Base-by-base conservation (phyloP, 345 rosid genomes). In the Salix koriyanagi region DNA sequence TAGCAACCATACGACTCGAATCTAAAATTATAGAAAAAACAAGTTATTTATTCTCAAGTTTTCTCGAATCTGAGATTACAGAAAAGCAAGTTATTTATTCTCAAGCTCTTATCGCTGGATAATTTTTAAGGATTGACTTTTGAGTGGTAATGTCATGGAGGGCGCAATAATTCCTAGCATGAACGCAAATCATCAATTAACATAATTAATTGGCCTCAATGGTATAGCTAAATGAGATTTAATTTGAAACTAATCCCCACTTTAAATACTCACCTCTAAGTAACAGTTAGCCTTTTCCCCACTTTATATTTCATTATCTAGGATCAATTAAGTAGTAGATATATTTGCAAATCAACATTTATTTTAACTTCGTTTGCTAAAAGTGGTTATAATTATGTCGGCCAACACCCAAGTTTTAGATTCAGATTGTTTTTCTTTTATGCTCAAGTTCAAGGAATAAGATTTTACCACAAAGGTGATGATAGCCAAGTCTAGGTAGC, bases 151-250 rank as follows among this genome's bases (percentile, higher is more conserved):
- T 70, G 79, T 28, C 36, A 65, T 78, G 39, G 46, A 72, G 72
- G 79, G 76, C 79, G 77, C 86, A 71, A 75, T 61, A 79, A 73
- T 52, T 79, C 84, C 83, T 78, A 84, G 80, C 87, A 60, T 79
- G 25, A 71, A 77, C 19, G 73, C 41, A 34, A 46, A 41, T 70
- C 64, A 74, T 61, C 69, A 72, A 52, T 56, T 41, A 58, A 12
- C 21, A 25, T 54, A 72, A 41, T 64, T 44, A 73, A 56, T 69
- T 77, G 16, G 25, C 30, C 32, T 75, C 2, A 12, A 65, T 60
- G 69, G 50, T 65, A 50, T 28, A 65, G 67, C 37, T 56, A 58
- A 37, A 70, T 36, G 10, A 0, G 58, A 12, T 14, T 18, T 32
- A 65, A 78, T 76, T 76, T 74, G n/a, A 58, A 75, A 54, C 78